These are phyloP conservation scores for Phytopythium sindhum DNA, from an alignment of 352 stramenopile genomes.

Conservation along the genomic window DNA sequence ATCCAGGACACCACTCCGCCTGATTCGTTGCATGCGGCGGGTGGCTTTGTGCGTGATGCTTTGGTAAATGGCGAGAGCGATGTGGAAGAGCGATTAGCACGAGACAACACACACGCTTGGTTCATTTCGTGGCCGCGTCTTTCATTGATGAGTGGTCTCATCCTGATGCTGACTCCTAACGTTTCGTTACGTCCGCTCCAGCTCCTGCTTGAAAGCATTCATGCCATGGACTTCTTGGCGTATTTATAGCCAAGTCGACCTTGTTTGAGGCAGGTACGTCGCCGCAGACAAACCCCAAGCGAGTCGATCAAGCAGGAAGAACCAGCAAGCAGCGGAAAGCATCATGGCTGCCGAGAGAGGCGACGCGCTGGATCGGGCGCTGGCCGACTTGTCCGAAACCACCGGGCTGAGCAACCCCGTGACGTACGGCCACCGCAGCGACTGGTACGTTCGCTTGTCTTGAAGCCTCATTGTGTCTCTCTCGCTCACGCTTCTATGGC, in stretches of 20 bases:
- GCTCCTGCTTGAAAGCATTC: not conserved
- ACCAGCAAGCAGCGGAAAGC: not conserved
- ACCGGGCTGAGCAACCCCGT: constrained; percentile 77
- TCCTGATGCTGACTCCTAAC: not conserved
- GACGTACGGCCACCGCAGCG: constrained; percentile 61
- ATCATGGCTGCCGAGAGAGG: constrained; percentile 7
- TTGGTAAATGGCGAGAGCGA: not conserved
- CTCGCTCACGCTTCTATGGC: not conserved
- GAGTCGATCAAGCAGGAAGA: not conserved
- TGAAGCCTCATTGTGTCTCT: not conserved
- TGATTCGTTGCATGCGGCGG: not conserved
- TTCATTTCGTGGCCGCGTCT: not conserved
- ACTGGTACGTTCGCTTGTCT: constrained; percentile 46
- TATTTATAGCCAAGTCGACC: not conserved
- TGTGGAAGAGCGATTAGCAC: not conserved
- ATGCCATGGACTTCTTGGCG: not conserved
- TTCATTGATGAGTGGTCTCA: not conserved
- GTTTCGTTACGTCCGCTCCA: not conserved
- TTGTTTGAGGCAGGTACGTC: not conserved
- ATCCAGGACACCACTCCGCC: not conserved
- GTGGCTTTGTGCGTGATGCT: not conserved
- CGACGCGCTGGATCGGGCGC: constrained; percentile 62
- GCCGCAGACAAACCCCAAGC: not conserved
- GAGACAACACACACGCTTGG: not conserved
- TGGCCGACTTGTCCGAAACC: constrained; percentile 65